These are phyloP conservation scores for Gossypium aridum DNA, from an alignment of 441 rosid species.

Conservation along the genomic window DNA sequence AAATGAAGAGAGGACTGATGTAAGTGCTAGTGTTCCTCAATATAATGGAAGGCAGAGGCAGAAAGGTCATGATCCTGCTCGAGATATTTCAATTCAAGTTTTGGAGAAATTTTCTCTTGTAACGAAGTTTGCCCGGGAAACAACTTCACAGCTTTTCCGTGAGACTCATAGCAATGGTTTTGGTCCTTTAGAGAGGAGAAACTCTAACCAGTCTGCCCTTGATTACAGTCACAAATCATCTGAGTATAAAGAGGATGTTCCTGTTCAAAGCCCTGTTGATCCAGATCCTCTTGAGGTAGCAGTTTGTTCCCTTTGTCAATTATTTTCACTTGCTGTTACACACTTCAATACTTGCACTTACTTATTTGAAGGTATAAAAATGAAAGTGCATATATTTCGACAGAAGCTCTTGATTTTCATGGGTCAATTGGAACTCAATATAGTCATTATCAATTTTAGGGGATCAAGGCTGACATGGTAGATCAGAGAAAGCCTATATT, in stretches of 20 bases:
- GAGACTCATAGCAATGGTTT: constrained; percentile 64
- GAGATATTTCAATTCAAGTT: constrained; percentile 84
- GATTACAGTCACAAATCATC: constrained; percentile 40
- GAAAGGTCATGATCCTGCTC: constrained; percentile 74
- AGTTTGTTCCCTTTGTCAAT: constrained; percentile 12
- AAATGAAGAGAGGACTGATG: constrained; percentile 36
- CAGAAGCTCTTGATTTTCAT: background rate
- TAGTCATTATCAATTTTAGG: background rate
- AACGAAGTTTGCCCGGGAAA: constrained; percentile 91
- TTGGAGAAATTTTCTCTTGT: constrained; percentile 94
- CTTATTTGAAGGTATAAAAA: background rate
- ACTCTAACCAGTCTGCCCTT: constrained; percentile 29
- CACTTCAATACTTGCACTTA: background rate
- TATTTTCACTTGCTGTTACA: background rate
- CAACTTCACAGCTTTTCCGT: constrained; percentile 84
- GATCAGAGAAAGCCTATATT: background rate
- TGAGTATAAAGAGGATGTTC: constrained; percentile 36
- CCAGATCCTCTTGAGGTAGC: constrained; percentile 88
- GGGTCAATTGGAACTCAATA: background rate
- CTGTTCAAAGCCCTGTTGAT: constrained; percentile 42
- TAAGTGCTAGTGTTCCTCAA: constrained; percentile 34
- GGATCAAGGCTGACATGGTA: background rate
- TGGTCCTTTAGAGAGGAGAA: constrained; percentile 56
- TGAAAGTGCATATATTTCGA: background rate
- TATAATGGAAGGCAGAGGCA: constrained; percentile 54